A percentile compares a stretch with the other conserved stretches of the same genome.
Conservation (phyloP, 2,329 filamentous ascomycete genomes). For the Intubia oerlemansii region DNA sequence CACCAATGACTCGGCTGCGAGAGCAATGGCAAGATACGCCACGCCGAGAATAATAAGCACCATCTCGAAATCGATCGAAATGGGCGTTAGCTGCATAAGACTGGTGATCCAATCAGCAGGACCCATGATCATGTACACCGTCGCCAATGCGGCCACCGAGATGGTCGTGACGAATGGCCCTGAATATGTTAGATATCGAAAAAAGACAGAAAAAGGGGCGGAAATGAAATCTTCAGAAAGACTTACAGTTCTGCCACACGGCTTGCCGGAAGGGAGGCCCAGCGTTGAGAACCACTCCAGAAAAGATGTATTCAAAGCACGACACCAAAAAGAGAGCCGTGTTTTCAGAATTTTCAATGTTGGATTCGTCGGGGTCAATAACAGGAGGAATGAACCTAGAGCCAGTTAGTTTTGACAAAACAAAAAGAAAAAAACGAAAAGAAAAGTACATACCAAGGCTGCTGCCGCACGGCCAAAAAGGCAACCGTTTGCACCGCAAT, state of each 20-base stretch:
- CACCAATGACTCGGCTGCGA: constrained; percentile 47
- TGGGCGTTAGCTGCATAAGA: constrained; percentile 70
- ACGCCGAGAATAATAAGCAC: constrained; percentile 52
- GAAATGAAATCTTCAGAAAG: constrained; percentile 1
- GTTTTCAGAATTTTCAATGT: constrained; percentile 83
- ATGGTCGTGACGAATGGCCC: constrained; percentile 74
- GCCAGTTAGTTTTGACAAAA: too few relatives aligned
- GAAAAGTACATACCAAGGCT: constrained; percentile 77
- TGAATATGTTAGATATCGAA: constrained; percentile 14
- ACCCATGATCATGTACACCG: constrained; percentile 59
- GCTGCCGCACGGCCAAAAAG: constrained; percentile 53
- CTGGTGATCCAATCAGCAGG: constrained; percentile 47
- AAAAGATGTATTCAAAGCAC: constrained; percentile 88
- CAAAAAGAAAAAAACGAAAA: too few relatives aligned
- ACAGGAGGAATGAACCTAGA: too few relatives aligned
- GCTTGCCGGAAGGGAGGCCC: constrained; percentile 73
- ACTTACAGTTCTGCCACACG: constrained; percentile 58
- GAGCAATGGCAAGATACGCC: constrained; percentile 46
- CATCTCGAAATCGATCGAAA: constrained; percentile 50
- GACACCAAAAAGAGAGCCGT: constrained; percentile 75
- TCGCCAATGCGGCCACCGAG: constrained; percentile 40
- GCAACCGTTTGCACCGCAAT: constrained; percentile 55
- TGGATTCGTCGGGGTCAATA: constrained; percentile 56
- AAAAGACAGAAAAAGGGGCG: not conserved
- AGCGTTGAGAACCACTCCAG: constrained; percentile 76